Evolutionary conservation across 768 basidiomycete genomes (phyloP), one percentile per base, ranked within the genome.

Genomic region (Kwoniella mangroviensis): DNA sequence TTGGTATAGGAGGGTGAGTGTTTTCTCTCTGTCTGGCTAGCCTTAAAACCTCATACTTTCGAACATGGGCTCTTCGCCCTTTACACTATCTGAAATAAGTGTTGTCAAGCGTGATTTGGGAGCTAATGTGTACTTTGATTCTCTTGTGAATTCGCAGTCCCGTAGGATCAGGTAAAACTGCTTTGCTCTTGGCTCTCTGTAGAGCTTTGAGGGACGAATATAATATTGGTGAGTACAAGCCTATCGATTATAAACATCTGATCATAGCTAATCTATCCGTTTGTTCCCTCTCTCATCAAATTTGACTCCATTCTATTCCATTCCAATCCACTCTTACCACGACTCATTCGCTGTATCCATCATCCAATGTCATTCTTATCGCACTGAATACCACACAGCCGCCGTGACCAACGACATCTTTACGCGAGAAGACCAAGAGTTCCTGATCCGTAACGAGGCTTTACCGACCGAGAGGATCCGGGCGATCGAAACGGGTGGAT

Each of bases 321-420:
- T 7, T 26, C 62, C 11, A n/a, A 21, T 63, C 9, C 21, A 9
- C 58, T 34, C 49, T 21, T 26, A 11, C 63, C 60, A 34, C 49
- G 34, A 34, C 34, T 34, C 34, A 34, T 34, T 34, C 34, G 34
- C 34, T 34, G 34, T 34, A 7, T 34, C 9, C 6, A 34, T 34
- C 34, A 34, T 34, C 34, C 34, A 34, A 26, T 40, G 60, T 52
- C 53, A 19, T 12, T 19, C n/a, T 10, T 21, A 24, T 66, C 58
- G 55, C 65, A 40, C n/a, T 13, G 11, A 26, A 49, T 21, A 24
- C 15, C 62, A 34, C 15, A 40, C 75, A 94, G 95, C 93, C 42
- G 94, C 93, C 2, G 93, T 96, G 15, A 99, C 96, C n/a, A 99
- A 99, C 84, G 96, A 99, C 84, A 99, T 99, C 81, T 99, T 99